These are phyloP conservation scores for Epichloe hybrida DNA, from an alignment of 2,329 filamentous ascomycete genomes.

Conservation along the genomic window DNA sequence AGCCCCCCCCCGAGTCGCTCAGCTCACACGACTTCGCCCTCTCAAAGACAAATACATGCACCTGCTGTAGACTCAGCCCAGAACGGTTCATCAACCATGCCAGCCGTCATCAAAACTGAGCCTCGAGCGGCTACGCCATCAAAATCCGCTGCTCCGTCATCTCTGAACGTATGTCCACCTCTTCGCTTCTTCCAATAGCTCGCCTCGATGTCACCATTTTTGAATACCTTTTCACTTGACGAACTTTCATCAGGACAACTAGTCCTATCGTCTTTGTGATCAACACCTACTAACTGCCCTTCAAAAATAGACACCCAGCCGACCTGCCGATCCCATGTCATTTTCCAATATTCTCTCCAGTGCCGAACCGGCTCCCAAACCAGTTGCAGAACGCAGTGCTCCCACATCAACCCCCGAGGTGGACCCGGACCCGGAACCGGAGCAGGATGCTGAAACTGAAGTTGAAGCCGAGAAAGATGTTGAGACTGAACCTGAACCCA, in stretches of 20 bases:
- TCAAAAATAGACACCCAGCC: constrained; percentile 47
- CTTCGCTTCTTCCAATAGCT: neutral
- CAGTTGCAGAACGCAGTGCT: constrained; percentile 29
- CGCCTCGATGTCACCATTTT: neutral
- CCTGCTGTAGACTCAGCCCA: constrained; percentile 23
- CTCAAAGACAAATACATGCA: constrained; percentile 28
- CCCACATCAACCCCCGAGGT: constrained; percentile 24
- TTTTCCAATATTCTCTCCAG: constrained; percentile 89
- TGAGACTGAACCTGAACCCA: constrained; percentile 21
- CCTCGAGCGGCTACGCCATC: constrained; percentile 26
- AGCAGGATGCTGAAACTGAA: constrained; percentile 15
- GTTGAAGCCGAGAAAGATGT: constrained; percentile 21
- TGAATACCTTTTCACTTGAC: neutral
- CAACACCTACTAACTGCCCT: neutral
- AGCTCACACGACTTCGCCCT: constrained; percentile 34
- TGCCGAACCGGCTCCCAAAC: constrained; percentile 49
- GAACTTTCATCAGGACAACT: neutral
- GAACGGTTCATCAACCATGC: constrained; percentile 26
- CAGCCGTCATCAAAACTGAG: constrained; percentile 25
- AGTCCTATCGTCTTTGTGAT: constrained; percentile 6
- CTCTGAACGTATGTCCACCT: constrained; percentile 25
- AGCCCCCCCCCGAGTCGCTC: constrained; percentile 26
- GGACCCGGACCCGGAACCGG: constrained; percentile 8
- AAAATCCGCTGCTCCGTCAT: constrained; percentile 20
- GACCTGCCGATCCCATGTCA: constrained; percentile 80